A percentile compares a stretch with the other conserved stretches of the same genome.
phyloP scores from a whole-genome alignment of 225 moss, liverwort and hornwort genomes.

The Pseudoscleropodium purum region DNA sequence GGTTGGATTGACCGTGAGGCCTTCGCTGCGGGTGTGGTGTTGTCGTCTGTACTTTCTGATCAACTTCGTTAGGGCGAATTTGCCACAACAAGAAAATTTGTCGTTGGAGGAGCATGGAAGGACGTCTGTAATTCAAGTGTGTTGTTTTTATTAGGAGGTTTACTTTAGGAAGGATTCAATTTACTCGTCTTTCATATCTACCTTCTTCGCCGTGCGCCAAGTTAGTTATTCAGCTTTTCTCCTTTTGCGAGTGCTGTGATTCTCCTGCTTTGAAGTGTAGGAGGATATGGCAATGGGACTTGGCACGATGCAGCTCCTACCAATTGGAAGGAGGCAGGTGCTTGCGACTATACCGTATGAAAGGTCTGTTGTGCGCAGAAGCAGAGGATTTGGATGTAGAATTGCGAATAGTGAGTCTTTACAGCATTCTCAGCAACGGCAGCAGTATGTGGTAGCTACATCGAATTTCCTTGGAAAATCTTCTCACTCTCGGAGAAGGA shows the following conservation, averaged over 20 bases:
- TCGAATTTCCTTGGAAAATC: background rate
- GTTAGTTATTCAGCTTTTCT: background rate
- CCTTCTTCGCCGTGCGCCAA: background rate
- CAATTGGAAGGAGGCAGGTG: conserved; percentile 16
- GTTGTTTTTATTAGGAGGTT: background rate
- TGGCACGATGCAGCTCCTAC: conserved; percentile 29
- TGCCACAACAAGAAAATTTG: background rate
- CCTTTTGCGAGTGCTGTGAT: background rate
- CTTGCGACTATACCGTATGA: background rate
- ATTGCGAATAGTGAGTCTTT: background rate
- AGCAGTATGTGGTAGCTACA: background rate
- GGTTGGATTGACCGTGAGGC: background rate
- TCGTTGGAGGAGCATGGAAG: background rate
- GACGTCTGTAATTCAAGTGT: background rate
- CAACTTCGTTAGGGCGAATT: background rate
- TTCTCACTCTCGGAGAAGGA: background rate
- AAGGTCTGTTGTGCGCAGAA: background rate
- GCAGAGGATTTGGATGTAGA: background rate
- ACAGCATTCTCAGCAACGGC: background rate
- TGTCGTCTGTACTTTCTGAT: background rate
- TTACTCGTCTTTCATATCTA: background rate
- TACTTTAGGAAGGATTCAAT: background rate
- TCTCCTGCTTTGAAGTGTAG: background rate
- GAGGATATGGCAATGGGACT: conserved; percentile 19
- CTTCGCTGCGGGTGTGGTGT: background rate